Base-by-base conservation (phyloP, 768 basidiomycete genomes). In the Termitomyces bulborhizus region DNA sequence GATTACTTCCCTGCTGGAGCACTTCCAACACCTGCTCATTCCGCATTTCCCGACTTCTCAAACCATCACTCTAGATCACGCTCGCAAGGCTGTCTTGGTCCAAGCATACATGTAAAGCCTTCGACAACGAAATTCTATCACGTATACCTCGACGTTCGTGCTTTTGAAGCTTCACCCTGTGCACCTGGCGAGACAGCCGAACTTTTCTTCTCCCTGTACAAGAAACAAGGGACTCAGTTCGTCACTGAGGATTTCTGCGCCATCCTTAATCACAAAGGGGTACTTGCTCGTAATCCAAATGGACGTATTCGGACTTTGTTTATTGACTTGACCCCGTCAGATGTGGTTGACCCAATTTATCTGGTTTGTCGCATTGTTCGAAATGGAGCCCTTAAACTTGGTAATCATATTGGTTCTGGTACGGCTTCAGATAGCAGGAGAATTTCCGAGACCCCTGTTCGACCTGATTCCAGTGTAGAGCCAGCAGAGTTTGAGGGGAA, bases 161-260 rank as follows among this genome's bases (percentile, higher is more conserved):
- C 93, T 0, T 94, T 98, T 65, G 88, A 95, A 32, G 96, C 93
- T 15, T 88, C 88, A 6, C 88, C 87, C 1, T 98, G 95, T 68
- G 76, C 85, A 0, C 87, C 95, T 0, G 94, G 93, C 9, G 96
- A 98, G 70, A 90, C 89, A 0, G 91, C 88, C 13, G 96, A 98
- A 66, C 82, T 98, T 3, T 92, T 85, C 66, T 97, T 98, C 73
- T 94, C 93, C 11, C 77, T 98, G 6, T 98, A 90, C 78, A 90
- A 87, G 70, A 87, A 89, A 65, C 79, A 81, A 49, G 90, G 88
- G 49, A 79, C 79, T 4, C 86, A 90, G 48, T 98, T 95, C 68
- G 81, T 98, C 41, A 94, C 93, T 0, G 96, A 98, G 69, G 96
- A 98, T 11, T 96, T 88, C 62, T 94, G 88, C 64, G 85, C 84